A percentile compares a stretch with the other conserved stretches of the same genome.
phyloP scores from a whole-genome alignment of 108 stramenopile species.

The Fragilaria radians region DNA sequence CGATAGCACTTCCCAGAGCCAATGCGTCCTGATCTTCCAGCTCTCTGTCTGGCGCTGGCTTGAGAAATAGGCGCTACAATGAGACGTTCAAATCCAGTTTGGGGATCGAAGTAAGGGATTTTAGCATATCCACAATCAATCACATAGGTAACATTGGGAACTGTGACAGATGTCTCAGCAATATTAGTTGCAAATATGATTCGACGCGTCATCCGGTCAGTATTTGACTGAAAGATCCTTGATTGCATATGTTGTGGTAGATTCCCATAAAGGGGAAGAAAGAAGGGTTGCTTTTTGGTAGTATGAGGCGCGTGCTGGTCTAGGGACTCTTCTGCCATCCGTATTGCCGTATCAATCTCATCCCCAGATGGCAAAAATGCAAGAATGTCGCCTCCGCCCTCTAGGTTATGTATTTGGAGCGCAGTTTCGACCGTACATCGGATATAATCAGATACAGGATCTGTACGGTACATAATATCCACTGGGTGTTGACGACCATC shows the following conservation, averaged over 20 bases:
- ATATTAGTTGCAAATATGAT: slow-evolving; percentile 89
- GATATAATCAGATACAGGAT: slow-evolving; percentile 79
- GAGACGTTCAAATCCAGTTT: slow-evolving; percentile 67
- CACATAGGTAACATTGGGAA: slow-evolving; percentile 85
- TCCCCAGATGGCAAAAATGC: slow-evolving; percentile 92
- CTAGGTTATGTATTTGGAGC: slow-evolving; percentile 49
- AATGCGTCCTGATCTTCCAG: slow-evolving; percentile 89
- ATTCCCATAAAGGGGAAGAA: slow-evolving; percentile 86
- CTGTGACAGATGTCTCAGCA: slow-evolving; percentile 93
- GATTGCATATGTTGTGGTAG: slow-evolving; percentile 75
- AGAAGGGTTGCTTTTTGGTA: slow-evolving; percentile 20
- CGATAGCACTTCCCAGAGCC: slow-evolving; percentile 92
- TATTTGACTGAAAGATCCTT: slow-evolving; percentile 56
- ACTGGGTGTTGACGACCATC: slow-evolving; percentile 84
- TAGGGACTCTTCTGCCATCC: slow-evolving; percentile 62
- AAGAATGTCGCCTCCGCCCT: slow-evolving; percentile 80
- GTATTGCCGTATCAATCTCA: slow-evolving; percentile 83
- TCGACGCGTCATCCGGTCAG: slow-evolving; percentile 31
- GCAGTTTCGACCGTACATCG: slow-evolving; percentile 73
- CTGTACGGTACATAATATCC: slow-evolving; percentile 72
- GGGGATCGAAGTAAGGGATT: slow-evolving; percentile 86
- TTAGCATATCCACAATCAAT: slow-evolving; percentile 95
- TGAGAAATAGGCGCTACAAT: slow-evolving; percentile 70
- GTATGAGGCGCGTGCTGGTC: slow-evolving; percentile 9
- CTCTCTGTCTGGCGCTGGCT: slow-evolving; percentile 87